phyloP scores from a whole-genome alignment of 768 basidiomycete genomes.

The Kwoniella europaea region DNA sequence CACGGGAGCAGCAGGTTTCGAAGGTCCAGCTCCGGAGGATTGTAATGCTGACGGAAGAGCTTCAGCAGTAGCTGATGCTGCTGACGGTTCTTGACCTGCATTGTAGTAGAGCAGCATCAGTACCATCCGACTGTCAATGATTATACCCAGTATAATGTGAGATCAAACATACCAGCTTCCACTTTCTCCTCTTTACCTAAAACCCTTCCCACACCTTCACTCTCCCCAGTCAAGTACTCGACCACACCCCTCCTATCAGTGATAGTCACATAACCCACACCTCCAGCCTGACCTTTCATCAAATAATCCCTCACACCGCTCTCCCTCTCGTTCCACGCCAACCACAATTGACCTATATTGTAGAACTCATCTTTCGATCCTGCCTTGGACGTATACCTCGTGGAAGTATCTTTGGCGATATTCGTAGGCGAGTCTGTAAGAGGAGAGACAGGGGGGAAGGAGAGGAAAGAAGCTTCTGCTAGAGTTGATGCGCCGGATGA shows the following conservation, averaged over 20 bases:
- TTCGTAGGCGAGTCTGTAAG: constrained; percentile 30
- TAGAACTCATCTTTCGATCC: constrained; percentile 67
- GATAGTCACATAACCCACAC: constrained; percentile 78
- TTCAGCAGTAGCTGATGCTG: constrained; percentile 28
- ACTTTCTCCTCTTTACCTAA: constrained; percentile 61
- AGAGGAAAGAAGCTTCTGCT: constrained; percentile 69
- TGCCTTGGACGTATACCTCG: constrained; percentile 69
- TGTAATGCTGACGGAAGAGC: constrained; percentile 26
- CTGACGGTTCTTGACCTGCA: constrained; percentile 15
- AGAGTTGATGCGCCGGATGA: constrained; percentile 58
- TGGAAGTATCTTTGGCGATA: constrained; percentile 75
- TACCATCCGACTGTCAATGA: too few relatives aligned
- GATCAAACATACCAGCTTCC: constrained; percentile 1
- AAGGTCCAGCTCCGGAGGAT: constrained; percentile 46
- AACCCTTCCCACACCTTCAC: constrained; percentile 64
- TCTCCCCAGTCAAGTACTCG: constrained; percentile 76
- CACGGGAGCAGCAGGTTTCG: constrained; percentile 60
- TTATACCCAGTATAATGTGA: constrained; percentile 13
- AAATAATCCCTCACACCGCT: constrained; percentile 83
- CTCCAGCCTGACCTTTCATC: constrained; percentile 77
- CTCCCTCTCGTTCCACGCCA: constrained; percentile 80
- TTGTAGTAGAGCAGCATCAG: too few relatives aligned
- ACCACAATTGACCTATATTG: constrained; percentile 77
- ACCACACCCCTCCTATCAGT: constrained; percentile 84
- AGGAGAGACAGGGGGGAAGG: constrained; percentile 58